phyloP scores from a whole-genome alignment of 176 grass and related monocot genomes.

The Rhynchospora pubera region DNA sequence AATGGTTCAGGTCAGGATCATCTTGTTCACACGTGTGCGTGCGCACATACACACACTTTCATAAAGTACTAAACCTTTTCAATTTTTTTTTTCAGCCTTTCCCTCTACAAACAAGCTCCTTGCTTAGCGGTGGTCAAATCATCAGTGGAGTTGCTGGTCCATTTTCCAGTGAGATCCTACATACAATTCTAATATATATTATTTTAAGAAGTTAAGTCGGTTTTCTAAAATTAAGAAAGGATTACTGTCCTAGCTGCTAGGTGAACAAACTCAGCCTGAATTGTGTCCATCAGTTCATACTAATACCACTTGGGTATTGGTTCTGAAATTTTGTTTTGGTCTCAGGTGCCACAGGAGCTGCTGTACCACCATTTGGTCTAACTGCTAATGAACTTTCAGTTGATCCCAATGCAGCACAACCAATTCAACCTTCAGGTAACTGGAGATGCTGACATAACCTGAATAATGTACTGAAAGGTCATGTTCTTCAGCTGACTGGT shows the following conservation, averaged over 20 bases:
- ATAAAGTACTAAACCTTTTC: not conserved
- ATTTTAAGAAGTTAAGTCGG: slow-evolving; percentile 5
- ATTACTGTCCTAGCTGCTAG: not conserved
- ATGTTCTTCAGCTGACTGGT: not conserved
- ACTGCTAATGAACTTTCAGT: not conserved
- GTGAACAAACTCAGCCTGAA: not conserved
- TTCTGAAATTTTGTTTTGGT: not conserved
- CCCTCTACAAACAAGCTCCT: slow-evolving; percentile 48
- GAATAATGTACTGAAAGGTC: not conserved
- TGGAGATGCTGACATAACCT: not conserved
- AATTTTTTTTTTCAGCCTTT: slow-evolving; percentile 46
- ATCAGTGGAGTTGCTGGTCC: slow-evolving; percentile 49
- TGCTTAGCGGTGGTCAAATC: slow-evolving; percentile 48
- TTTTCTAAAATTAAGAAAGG: not conserved
- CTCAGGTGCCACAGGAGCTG: not conserved
- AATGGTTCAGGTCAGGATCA: slow-evolving; percentile 87
- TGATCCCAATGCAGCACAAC: slow-evolving; percentile 13
- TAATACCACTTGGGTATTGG: not conserved
- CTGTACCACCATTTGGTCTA: not conserved
- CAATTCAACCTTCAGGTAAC: slow-evolving; percentile 21
- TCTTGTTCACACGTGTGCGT: not conserved
- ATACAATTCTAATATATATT: slow-evolving; percentile 34
- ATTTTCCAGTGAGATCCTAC: slow-evolving; percentile 51
- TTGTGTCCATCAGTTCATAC: not conserved
- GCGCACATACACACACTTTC: not conserved